phyloP scores from a whole-genome alignment of 2,329 filamentous ascomycete species.

The Colletotrichum lupini region DNA sequence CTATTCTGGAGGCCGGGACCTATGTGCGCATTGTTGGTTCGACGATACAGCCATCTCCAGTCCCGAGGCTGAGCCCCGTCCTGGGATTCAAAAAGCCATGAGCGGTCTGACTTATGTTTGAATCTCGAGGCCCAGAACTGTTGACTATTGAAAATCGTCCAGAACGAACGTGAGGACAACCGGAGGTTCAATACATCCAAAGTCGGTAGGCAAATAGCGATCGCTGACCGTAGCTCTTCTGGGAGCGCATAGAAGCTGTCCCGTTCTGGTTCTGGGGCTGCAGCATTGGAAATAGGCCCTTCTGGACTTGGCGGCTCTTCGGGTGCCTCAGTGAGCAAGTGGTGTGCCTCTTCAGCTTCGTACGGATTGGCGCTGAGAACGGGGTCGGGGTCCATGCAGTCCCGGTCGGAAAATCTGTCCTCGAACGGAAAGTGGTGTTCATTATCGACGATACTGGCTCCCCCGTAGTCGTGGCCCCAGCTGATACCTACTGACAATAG shows the following conservation, averaged over 20 bases:
- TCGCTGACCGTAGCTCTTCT: background rate
- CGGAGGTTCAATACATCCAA: background rate
- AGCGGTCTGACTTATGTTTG: constrained; percentile 4
- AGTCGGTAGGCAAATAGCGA: background rate
- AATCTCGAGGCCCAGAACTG: constrained; percentile 35
- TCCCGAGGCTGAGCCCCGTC: background rate
- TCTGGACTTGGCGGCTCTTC: background rate
- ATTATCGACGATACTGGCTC: background rate
- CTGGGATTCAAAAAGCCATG: constrained; percentile 26
- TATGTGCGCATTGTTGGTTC: background rate
- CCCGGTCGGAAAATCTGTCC: background rate
- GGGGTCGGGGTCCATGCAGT: background rate
- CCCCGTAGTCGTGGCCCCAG: background rate
- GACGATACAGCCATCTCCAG: background rate
- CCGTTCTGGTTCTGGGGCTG: background rate
- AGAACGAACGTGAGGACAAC: constrained; percentile 10
- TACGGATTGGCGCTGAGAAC: background rate
- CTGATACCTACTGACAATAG: background rate
- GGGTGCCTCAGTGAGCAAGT: background rate
- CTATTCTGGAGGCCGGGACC: background rate
- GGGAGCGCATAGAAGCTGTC: background rate
- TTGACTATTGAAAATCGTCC: constrained; percentile 11
- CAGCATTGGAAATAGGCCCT: background rate
- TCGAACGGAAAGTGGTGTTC: background rate
- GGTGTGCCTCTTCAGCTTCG: background rate